Evolutionary conservation across 2,329 filamentous ascomycete species (phyloP).

Genomic region (Colletotrichum higginsianum): DNA sequence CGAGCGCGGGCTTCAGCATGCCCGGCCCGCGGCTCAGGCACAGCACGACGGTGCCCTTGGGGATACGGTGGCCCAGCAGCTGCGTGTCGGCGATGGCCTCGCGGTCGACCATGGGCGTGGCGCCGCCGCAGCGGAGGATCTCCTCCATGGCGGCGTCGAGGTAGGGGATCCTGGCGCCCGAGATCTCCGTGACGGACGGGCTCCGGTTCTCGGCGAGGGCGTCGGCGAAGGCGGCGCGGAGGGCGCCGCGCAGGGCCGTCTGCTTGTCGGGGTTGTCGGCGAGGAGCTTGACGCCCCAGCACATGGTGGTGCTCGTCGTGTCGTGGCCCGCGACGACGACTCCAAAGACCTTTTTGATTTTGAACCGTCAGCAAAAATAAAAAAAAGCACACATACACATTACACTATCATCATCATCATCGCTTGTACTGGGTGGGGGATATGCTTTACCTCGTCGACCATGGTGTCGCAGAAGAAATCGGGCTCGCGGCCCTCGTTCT

Average conservation of each 20-base stretch:
- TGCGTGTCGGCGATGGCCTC: conserved; percentile 51
- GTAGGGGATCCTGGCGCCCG: conserved; percentile 48
- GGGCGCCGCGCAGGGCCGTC: conserved; percentile 19
- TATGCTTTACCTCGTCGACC: conserved; percentile 30
- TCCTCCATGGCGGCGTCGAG: conserved; percentile 58
- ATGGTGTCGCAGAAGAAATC: conserved; percentile 29
- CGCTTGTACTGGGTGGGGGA: too few species aligned
- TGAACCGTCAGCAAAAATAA: background rate
- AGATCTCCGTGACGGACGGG: conserved; percentile 52
- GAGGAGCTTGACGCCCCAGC: conserved; percentile 48
- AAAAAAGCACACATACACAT: too few species aligned
- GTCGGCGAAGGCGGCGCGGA: conserved; percentile 3
- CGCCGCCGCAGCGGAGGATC: conserved; percentile 50
- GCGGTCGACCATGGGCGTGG: conserved; percentile 50
- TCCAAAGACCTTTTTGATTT: conserved; percentile 44
- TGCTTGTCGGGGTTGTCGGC: conserved; percentile 32
- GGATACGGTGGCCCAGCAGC: conserved; percentile 52
- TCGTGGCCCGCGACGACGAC: conserved; percentile 51
- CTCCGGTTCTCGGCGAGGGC: conserved; percentile 46
- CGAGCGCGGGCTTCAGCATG: conserved; percentile 47
- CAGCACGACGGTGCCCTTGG: conserved; percentile 53
- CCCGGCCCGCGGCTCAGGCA: conserved; percentile 49
- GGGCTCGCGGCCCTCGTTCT: conserved; percentile 37
- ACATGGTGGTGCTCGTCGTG: conserved; percentile 47
- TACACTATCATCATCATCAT: too few species aligned